Percentiles rank a stretch among this genome's conserved stretches.
phyloP scores from a whole-genome alignment of 164 flowering plant genomes.

The Aristolochia contorta region DNA sequence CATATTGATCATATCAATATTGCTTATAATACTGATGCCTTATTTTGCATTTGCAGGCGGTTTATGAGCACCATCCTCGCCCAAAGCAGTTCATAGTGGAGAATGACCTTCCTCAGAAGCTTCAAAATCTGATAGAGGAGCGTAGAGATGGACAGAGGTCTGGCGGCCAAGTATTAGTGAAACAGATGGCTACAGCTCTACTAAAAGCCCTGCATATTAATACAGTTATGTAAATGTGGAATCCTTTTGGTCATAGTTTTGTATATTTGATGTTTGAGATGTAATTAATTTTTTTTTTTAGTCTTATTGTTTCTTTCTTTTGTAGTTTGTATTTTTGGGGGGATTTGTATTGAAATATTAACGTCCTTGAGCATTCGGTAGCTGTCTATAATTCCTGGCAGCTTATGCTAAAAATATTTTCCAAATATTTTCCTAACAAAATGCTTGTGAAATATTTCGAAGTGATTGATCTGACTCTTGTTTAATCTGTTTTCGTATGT shows the following conservation, averaged over 20 bases:
- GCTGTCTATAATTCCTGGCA: too few species aligned
- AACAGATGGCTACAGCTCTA: slow-evolving; percentile 97
- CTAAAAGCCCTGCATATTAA: slow-evolving; percentile 96
- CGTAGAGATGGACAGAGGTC: slow-evolving; percentile 86
- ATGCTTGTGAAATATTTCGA: too few species aligned
- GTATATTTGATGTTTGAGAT: slow-evolving; percentile 1
- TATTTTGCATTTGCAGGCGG: slow-evolving; percentile 40
- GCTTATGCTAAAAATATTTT: too few species aligned
- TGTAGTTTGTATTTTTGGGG: too few species aligned
- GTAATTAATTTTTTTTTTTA: not conserved
- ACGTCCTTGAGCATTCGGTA: too few species aligned
- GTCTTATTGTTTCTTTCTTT: not conserved
- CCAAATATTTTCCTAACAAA: too few species aligned
- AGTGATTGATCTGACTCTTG: too few species aligned
- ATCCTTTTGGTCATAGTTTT: not conserved
- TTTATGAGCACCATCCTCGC: slow-evolving; percentile 96
- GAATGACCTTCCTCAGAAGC: slow-evolving; percentile 91
- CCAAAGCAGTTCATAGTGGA: slow-evolving; percentile 97
- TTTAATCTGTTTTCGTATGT: too few species aligned
- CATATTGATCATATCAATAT: not conserved
- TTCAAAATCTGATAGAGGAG: slow-evolving; percentile 87
- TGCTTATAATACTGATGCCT: not conserved
- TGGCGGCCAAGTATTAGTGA: slow-evolving; percentile 94
- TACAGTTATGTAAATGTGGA: slow-evolving; percentile 58
- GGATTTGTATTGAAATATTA: too few species aligned